Evolutionary conservation across 371 early-diverging fungal genomes (phyloP).

Genomic region (Apophysomyces elegans): DNA sequence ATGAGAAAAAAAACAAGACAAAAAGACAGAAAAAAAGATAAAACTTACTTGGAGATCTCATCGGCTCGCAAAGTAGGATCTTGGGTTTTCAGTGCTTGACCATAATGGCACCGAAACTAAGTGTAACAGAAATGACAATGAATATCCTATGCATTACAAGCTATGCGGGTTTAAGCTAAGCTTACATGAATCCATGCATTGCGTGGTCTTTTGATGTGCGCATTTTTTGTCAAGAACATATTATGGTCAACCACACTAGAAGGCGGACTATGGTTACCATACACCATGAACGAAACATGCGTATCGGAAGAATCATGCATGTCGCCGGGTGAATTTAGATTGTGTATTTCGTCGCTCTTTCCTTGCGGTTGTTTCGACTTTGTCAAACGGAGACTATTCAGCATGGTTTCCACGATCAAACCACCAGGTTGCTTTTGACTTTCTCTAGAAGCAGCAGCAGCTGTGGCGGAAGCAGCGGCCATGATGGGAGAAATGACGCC

Average conservation of each 20-base stretch:
- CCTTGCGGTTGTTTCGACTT: not conserved
- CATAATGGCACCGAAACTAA: slow-evolving; percentile 47
- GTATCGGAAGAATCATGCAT: slow-evolving; percentile 16
- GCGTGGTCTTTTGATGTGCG: slow-evolving; percentile 45
- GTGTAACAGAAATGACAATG: not conserved
- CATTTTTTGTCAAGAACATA: slow-evolving; percentile 41
- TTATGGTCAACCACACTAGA: slow-evolving; percentile 27
- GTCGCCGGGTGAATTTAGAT: slow-evolving; percentile 5
- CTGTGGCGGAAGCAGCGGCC: slow-evolving; percentile 35
- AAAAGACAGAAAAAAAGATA: not conserved
- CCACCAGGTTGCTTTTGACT: slow-evolving; percentile 35
- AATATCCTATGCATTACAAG: too few relatives aligned
- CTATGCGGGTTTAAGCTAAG: too few relatives aligned
- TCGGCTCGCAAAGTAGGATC: slow-evolving; percentile 43
- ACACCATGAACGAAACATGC: slow-evolving; percentile 18
- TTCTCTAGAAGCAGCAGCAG: slow-evolving; percentile 25
- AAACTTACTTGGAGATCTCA: slow-evolving; percentile 43
- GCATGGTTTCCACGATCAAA: slow-evolving; percentile 34
- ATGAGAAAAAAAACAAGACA: not conserved
- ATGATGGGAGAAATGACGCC: slow-evolving; percentile 32
- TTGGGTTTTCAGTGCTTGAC: slow-evolving; percentile 42
- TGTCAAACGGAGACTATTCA: slow-evolving; percentile 27
- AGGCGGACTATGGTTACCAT: slow-evolving; percentile 10
- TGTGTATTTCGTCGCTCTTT: slow-evolving; percentile 12
- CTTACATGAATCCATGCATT: slow-evolving; percentile 50